A percentile compares a stretch with the other conserved stretches of the same genome.
Evolutionary conservation across 2,329 filamentous ascomycete species (phyloP).

Genomic region (Fonsecaea erecta): DNA sequence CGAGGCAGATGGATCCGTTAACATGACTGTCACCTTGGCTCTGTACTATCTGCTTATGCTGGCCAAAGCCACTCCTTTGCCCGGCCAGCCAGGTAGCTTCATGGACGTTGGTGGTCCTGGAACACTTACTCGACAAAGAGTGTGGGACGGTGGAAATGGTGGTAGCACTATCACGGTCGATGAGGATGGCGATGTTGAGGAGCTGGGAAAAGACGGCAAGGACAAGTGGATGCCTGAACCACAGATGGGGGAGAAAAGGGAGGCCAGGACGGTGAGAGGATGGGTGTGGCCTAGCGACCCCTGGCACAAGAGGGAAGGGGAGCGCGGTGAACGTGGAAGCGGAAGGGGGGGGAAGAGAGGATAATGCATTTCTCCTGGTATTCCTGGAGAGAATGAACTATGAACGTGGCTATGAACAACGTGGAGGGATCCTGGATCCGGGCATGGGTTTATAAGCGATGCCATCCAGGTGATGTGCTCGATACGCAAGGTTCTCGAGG

Average conservation of each 20-base stretch:
- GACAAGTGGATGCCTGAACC: conserved; percentile 68
- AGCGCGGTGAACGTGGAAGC: conserved; percentile 39
- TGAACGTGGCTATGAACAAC: background rate
- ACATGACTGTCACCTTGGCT: conserved; percentile 63
- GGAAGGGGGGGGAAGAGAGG: conserved; percentile 26
- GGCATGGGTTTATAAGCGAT: conserved; percentile 9
- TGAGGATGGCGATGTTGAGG: conserved; percentile 34
- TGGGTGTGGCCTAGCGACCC: conserved; percentile 68
- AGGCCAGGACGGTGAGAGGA: conserved; percentile 63
- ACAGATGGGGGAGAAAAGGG: conserved; percentile 63
- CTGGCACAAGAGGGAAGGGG: conserved; percentile 61
- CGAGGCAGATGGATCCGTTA: conserved; percentile 34
- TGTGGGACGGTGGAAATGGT: conserved; percentile 44
- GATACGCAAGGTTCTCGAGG: background rate
- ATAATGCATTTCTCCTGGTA: conserved; percentile 5
- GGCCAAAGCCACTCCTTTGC: conserved; percentile 64
- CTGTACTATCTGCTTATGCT: conserved; percentile 70
- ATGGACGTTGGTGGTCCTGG: conserved; percentile 66
- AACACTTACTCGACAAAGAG: conserved; percentile 60
- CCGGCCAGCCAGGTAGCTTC: conserved; percentile 60
- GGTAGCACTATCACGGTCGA: conserved; percentile 25
- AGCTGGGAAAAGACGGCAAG: conserved; percentile 50
- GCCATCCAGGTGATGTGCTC: conserved; percentile 35
- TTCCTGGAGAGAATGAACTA: conserved; percentile 6
- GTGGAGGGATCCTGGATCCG: background rate